Percentiles rank a stretch among this genome's conserved stretches.
Conservation (phyloP, 1,284 basidiomycete species). For the Mycena citricolor region DNA sequence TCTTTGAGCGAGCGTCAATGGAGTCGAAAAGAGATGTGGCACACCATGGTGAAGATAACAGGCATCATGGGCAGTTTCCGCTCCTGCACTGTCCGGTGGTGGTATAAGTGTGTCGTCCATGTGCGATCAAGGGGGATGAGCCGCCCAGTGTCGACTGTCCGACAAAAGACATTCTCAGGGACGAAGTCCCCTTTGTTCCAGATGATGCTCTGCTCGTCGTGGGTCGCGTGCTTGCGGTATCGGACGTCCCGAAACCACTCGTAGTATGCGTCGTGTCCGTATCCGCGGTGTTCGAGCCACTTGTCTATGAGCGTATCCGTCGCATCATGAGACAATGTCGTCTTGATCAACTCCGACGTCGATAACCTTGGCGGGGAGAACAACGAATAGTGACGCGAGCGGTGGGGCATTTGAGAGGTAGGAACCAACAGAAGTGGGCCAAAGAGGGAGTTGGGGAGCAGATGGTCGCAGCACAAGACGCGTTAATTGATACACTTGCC, state of each 20-base stretch:
- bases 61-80: slow-evolving; percentile 73
- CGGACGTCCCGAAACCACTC: slow-evolving; percentile 72
- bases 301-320: slow-evolving; percentile 77
- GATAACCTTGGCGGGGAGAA: slow-evolving; percentile 60
- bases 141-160: slow-evolving; percentile 71
- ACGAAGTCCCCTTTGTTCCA: slow-evolving; percentile 78
- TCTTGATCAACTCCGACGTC: slow-evolving; percentile 74
- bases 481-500: slow-evolving; percentile 4
- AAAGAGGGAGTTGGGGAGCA: background rate
- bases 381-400: slow-evolving; percentile 57
- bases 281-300: slow-evolving; percentile 70
- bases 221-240: slow-evolving; percentile 56
- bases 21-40: slow-evolving; percentile 21
- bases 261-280: slow-evolving; percentile 61
- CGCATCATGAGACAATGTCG: slow-evolving; percentile 68
- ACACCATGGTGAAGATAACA: slow-evolving; percentile 74
- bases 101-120: slow-evolving; percentile 76
- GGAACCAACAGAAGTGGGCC: no score
- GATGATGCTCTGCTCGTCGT: slow-evolving; percentile 56
- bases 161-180: slow-evolving; percentile 73
- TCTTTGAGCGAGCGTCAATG: slow-evolving; percentile 6
- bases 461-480: slow-evolving; percentile 1
- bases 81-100: slow-evolving; percentile 70
- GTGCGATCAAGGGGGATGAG: slow-evolving; percentile 74
- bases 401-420: slow-evolving; percentile 49